Evolutionary conservation across 495 filamentous ascomycete genomes (phyloP).

Genomic region (Xylaria sp.): DNA sequence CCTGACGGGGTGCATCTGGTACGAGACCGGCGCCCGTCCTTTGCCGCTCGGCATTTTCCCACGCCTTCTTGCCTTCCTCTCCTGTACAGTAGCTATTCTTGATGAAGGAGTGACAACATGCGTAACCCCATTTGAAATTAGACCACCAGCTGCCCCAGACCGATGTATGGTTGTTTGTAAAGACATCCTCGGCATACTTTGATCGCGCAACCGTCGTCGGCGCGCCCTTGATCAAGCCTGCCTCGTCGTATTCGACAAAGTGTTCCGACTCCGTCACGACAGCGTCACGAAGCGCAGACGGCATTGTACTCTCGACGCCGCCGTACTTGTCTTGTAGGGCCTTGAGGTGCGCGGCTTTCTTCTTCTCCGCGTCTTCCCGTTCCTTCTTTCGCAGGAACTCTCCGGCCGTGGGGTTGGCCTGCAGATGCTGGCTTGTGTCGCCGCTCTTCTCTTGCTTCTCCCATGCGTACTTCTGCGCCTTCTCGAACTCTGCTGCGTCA

Average conservation of each 20-base stretch:
- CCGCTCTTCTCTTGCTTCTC: constrained; percentile 85
- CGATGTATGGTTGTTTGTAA: constrained; percentile 87
- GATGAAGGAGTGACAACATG: constrained; percentile 89
- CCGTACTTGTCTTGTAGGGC: constrained; percentile 86
- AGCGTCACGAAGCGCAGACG: constrained; percentile 66
- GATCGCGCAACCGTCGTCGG: constrained; percentile 76
- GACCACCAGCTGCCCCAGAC: constrained; percentile 99
- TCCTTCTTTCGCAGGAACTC: constrained; percentile 84
- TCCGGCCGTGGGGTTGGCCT: constrained; percentile 95
- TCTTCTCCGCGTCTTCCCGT: constrained; percentile 70
- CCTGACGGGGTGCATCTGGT: constrained; percentile 32
- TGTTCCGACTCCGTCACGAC: constrained; percentile 80
- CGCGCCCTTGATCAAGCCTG: constrained; percentile 86
- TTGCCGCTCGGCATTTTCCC: constrained; percentile 69
- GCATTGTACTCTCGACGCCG: constrained; percentile 65
- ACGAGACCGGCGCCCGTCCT: constrained; percentile 56
- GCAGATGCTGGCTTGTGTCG: constrained; percentile 80
- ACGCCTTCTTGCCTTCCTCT: constrained; percentile 77
- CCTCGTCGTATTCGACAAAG: constrained; percentile 96
- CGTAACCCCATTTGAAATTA: constrained; percentile 95
- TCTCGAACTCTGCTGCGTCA: constrained; percentile 94
- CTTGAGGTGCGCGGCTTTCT: constrained; percentile 71
- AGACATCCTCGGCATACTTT: constrained; percentile 89
- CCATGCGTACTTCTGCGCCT: constrained; percentile 89
- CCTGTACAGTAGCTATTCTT: constrained; percentile 99